A percentile compares a stretch with the other conserved stretches of the same genome.
phyloP scores from a whole-genome alignment of 345 rosid species.

The Pistacia vera region DNA sequence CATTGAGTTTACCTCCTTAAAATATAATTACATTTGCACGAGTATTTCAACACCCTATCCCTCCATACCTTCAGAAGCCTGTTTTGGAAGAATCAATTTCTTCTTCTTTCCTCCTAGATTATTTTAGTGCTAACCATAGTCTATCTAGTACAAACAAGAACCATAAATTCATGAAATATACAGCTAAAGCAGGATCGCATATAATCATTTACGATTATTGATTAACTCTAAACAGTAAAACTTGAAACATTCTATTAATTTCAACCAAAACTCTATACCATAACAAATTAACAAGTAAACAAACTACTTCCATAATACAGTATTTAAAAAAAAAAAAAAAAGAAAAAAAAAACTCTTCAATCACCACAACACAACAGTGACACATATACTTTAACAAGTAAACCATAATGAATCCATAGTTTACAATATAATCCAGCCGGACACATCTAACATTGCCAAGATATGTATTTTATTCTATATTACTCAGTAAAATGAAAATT shows the following conservation, averaged over 20 bases:
- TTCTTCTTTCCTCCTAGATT: conserved; percentile 3
- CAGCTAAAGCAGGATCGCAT: neutral
- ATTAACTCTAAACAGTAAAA: neutral
- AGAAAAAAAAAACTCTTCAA: neutral
- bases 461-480: neutral
- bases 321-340: neutral
- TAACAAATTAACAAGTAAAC: neutral
- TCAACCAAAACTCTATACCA: neutral
- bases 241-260: neutral
- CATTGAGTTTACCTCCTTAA: neutral
- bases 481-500: neutral
- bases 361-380: neutral
- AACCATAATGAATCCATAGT: no score
- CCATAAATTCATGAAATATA: neutral
- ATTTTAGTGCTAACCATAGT: neutral
- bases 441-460: no score
- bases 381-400: neutral
- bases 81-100: neutral
- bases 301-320: no score
- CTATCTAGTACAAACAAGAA: neutral
- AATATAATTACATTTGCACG: neutral
- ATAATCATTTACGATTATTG: neutral
- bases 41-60: neutral
- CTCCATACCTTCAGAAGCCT: neutral
- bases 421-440: no score